These are phyloP conservation scores for Penicillium sp. DNA, from an alignment of 2,329 filamentous ascomycete species.

Conservation along the genomic window DNA sequence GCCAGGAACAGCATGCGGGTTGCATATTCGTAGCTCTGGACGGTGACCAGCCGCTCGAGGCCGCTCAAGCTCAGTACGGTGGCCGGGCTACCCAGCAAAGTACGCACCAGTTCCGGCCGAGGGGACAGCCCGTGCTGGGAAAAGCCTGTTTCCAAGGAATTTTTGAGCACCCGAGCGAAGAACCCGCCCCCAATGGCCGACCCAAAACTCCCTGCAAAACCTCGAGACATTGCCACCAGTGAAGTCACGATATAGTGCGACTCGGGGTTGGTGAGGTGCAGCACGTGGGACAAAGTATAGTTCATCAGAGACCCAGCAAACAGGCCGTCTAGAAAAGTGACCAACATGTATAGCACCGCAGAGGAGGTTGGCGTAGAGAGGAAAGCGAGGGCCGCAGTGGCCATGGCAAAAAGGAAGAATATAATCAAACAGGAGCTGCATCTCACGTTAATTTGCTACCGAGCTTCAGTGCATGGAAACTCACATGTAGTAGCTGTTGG, in stretches of 20 bases:
- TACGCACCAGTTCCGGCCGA: slow-evolving; percentile 50
- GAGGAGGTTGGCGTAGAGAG: slow-evolving; percentile 55
- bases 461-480: slow-evolving; percentile 7
- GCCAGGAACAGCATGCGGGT: slow-evolving; percentile 54
- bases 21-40: slow-evolving; percentile 55
- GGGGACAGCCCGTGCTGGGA: slow-evolving; percentile 39
- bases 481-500: slow-evolving; percentile 67
- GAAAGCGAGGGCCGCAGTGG: slow-evolving; percentile 57
- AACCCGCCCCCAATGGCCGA: slow-evolving; percentile 75
- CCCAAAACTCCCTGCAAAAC: slow-evolving; percentile 78
- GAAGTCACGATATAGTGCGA: slow-evolving; percentile 75
- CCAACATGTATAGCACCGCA: slow-evolving; percentile 54
- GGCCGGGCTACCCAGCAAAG: slow-evolving; percentile 58
- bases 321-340: slow-evolving; percentile 69
- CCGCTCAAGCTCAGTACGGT: slow-evolving; percentile 52
- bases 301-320: slow-evolving; percentile 71
- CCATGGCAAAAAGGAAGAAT: slow-evolving; percentile 61
- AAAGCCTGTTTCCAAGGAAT: slow-evolving; percentile 59
- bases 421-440: slow-evolving; percentile 57
- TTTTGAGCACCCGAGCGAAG: slow-evolving; percentile 63
- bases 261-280: slow-evolving; percentile 66
- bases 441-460: background rate
- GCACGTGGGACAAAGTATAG: slow-evolving; percentile 75
- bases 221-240: slow-evolving; percentile 74
- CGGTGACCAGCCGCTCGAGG: slow-evolving; percentile 51